Conservation (phyloP, 345 rosid species). For the Populus ilicifolia region DNA sequence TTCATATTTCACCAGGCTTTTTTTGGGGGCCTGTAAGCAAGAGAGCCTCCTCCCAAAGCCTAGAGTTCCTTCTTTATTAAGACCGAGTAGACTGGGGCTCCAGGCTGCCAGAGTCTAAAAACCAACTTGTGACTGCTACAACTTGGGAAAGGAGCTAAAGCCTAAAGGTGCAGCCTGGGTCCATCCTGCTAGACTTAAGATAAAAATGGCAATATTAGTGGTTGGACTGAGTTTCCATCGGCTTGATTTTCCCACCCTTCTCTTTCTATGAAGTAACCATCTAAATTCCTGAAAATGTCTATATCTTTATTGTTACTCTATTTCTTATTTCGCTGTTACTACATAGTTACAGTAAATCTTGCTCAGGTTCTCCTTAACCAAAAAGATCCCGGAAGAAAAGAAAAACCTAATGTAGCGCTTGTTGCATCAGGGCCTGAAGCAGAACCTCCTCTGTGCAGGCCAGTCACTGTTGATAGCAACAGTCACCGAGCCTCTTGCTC, state of each 20-base stretch:
- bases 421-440: neutral
- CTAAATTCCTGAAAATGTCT: neutral
- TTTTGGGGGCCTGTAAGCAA: constrained; percentile 53
- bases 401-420: neutral
- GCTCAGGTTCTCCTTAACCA: neutral
- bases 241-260: too few relatives aligned
- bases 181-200: too few relatives aligned
- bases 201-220: too few relatives aligned
- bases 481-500: neutral
- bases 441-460: neutral
- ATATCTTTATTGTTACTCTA: neutral
- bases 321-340: neutral
- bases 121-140: constrained; percentile 3
- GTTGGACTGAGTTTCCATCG: too few relatives aligned
- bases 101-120: constrained; percentile 26
- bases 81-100: constrained; percentile 40
- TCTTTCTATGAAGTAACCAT: too few relatives aligned
- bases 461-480: neutral
- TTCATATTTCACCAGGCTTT: constrained; percentile 45
- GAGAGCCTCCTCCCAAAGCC: constrained; percentile 77
- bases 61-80: constrained; percentile 28
- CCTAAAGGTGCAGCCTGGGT: too few relatives aligned
- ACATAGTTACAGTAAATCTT: neutral
- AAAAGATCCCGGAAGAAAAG: too few relatives aligned
- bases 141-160: too few relatives aligned